These are phyloP conservation scores for Mortierella sp. DNA, from an alignment of 371 early-diverging fungal genomes.

Conservation along the genomic window DNA sequence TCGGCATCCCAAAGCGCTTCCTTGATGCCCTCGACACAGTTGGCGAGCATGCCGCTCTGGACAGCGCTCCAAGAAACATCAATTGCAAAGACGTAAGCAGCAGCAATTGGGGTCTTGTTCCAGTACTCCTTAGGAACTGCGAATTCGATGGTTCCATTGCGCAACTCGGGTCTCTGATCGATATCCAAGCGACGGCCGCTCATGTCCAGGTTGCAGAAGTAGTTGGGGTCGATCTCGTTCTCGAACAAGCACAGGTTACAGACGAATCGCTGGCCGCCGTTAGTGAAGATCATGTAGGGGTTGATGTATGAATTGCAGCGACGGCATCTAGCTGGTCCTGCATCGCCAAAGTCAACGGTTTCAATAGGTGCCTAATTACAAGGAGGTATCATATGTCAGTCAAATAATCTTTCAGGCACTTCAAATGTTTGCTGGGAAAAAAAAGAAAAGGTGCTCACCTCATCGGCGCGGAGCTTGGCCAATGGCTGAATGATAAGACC, in stretches of 20 bases:
- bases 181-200: slow-evolving; percentile 88
- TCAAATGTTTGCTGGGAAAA: not conserved
- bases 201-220: slow-evolving; percentile 96
- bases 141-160: slow-evolving; percentile 91
- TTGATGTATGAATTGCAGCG: slow-evolving; percentile 97
- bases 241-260: slow-evolving; percentile 95
- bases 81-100: slow-evolving; percentile 89
- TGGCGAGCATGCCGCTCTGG: slow-evolving; percentile 84
- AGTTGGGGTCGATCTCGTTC: slow-evolving; percentile 83
- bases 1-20: slow-evolving; percentile 76
- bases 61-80: slow-evolving; percentile 92
- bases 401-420: not conserved
- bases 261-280: slow-evolving; percentile 90
- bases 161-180: slow-evolving; percentile 91
- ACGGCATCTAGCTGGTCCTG: slow-evolving; percentile 92
- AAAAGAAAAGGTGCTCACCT: slow-evolving; percentile 58
- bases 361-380: slow-evolving; percentile 75
- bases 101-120: slow-evolving; percentile 75
- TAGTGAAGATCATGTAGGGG: slow-evolving; percentile 87
- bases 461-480: slow-evolving; percentile 81
- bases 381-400: not conserved
- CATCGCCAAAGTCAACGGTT: slow-evolving; percentile 90
- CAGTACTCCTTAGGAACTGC: slow-evolving; percentile 85
- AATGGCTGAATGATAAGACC: slow-evolving; percentile 94
- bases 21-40: slow-evolving; percentile 74